Percentiles rank a stretch among this genome's conserved stretches.
These are phyloP conservation scores for Conticribra weissflogii DNA, from an alignment of 108 stramenopile species.

Conservation along the genomic window DNA sequence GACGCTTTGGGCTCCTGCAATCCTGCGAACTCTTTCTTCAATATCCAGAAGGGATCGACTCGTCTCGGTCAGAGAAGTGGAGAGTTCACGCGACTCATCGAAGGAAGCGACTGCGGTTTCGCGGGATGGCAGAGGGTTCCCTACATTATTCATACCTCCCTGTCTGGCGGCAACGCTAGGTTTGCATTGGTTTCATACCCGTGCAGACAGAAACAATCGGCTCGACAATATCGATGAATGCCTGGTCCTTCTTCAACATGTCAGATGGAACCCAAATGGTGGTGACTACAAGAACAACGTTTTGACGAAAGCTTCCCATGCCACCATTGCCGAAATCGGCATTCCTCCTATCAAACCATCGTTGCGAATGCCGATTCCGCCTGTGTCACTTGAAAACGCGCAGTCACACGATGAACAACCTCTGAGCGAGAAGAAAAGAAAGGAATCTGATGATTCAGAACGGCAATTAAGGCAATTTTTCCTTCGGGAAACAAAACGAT, in stretches of 20 bases:
- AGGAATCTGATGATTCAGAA: background rate
- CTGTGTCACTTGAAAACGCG: background rate
- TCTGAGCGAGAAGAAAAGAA: background rate
- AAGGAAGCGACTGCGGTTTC: background rate
- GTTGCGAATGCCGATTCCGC: conserved; percentile 1
- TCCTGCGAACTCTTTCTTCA: background rate
- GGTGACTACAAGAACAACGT: conserved; percentile 1
- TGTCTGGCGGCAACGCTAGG: conserved; percentile 49
- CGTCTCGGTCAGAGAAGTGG: no score
- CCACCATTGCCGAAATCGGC: conserved; percentile 42
- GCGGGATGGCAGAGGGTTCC: conserved; percentile 2
- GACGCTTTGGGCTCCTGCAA: conserved; percentile 5
- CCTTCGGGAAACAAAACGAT: background rate
- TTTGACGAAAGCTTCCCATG: conserved; percentile 18
- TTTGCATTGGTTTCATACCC: conserved; percentile 24
- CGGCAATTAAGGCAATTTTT: conserved; percentile 37
- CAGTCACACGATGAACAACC: background rate
- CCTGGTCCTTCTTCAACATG: background rate
- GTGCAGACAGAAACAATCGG: background rate
- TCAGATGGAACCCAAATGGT: conserved; percentile 1
- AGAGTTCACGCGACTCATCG: no score
- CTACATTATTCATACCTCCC: conserved; percentile 31
- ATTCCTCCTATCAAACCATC: conserved; percentile 20
- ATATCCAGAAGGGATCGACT: background rate
- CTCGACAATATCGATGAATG: background rate